phyloP scores from a whole-genome alignment of 805 yeast genomes.

The Wickerhamiella allomyrinae region DNA sequence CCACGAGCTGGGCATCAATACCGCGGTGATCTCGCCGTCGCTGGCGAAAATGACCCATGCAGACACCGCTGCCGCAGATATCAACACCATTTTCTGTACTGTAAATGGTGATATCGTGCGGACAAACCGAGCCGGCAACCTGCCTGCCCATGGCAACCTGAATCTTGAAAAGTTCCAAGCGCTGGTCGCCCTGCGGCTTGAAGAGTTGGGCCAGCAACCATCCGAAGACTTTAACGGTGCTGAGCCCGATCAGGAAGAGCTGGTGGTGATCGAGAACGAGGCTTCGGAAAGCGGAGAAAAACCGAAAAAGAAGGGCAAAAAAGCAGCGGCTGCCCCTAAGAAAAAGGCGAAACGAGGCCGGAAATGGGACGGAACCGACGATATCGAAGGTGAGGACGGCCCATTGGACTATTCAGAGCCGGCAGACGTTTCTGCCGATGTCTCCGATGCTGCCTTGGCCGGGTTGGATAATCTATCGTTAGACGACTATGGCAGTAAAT shows the following conservation, averaged over 20 bases:
- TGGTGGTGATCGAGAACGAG: background rate
- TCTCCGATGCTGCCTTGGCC: conserved; percentile 19
- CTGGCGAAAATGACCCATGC: conserved; percentile 24
- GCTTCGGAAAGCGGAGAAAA: background rate
- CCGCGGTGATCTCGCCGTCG: conserved; percentile 24
- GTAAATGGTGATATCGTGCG: conserved; percentile 13
- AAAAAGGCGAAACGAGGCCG: conserved; percentile 24
- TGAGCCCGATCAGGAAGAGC: background rate
- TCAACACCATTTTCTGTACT: conserved; percentile 22
- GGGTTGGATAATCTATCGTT: conserved; percentile 15
- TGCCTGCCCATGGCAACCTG: conserved; percentile 7
- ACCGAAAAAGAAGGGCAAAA: background rate
- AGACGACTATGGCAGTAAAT: conserved; percentile 29
- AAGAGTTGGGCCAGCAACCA: conserved; percentile 6
- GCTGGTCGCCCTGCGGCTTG: conserved; percentile 22
- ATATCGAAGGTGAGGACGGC: conserved; percentile 31
- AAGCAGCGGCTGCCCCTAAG: background rate
- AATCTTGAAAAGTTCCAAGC: conserved; percentile 18
- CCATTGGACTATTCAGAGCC: conserved; percentile 42
- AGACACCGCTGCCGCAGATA: conserved; percentile 22
- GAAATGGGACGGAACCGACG: conserved; percentile 43
- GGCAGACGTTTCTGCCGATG: conserved; percentile 15
- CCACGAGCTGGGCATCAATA: conserved; percentile 32
- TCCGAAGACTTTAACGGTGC: background rate
- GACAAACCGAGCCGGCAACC: conserved; percentile 6